Evolutionary conservation across 768 basidiomycete genomes (phyloP).

Genomic region (Amanita muscaria): DNA sequence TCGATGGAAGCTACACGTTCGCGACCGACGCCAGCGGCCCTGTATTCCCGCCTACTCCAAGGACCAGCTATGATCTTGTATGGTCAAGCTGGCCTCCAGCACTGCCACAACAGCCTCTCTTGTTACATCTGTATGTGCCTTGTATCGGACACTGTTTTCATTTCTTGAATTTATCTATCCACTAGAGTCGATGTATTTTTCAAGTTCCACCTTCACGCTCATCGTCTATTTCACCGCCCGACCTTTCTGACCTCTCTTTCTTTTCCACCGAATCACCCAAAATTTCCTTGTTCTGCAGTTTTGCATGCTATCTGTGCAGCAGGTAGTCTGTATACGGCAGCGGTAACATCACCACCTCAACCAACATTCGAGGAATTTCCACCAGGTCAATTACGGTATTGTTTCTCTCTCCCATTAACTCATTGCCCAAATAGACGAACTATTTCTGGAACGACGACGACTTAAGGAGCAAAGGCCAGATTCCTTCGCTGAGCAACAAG

Average conservation of each 20-base stretch:
- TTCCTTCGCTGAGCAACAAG: slow-evolving; percentile 61
- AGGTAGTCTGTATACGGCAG: slow-evolving; percentile 67
- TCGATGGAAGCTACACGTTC: neutral
- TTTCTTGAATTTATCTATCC: slow-evolving; percentile 1
- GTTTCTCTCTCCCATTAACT: slow-evolving; percentile 4
- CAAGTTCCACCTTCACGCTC: slow-evolving; percentile 63
- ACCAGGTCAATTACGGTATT: slow-evolving; percentile 26
- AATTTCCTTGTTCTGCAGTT: slow-evolving; percentile 63
- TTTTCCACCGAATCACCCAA: slow-evolving; percentile 57
- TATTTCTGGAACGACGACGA: slow-evolving; percentile 41
- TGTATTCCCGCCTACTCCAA: neutral
- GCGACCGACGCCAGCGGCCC: neutral
- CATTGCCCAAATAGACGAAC: slow-evolving; percentile 32
- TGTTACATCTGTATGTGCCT: slow-evolving; percentile 53
- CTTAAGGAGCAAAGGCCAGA: slow-evolving; percentile 38
- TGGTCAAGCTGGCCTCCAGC: slow-evolving; percentile 56
- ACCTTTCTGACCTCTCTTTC: slow-evolving; percentile 58
- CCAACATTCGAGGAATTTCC: slow-evolving; percentile 40
- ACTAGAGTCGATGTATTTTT: slow-evolving; percentile 73
- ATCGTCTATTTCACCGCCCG: slow-evolving; percentile 57
- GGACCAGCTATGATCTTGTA: slow-evolving; percentile 29
- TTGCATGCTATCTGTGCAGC: slow-evolving; percentile 86
- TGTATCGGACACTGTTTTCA: slow-evolving; percentile 3
- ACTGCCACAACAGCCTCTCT: slow-evolving; percentile 52
- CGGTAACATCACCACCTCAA: slow-evolving; percentile 47